A percentile compares a stretch with the other conserved stretches of the same genome.
Conservation (phyloP, 192 early-diverging fungal species). For the Rhizoclosmatium globosum region DNA sequence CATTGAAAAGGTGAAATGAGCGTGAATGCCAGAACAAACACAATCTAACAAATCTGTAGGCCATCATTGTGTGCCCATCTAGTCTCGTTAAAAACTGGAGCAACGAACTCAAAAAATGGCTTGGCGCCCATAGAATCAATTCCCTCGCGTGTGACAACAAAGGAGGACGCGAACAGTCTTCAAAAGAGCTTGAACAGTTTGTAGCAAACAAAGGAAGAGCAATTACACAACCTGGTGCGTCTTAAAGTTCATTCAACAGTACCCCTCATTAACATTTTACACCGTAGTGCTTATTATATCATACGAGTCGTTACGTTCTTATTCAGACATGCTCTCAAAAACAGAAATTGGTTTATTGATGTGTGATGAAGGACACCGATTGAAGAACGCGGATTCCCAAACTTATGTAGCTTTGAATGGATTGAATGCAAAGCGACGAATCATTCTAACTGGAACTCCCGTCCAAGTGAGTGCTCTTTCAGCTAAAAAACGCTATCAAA, state of each 20-base stretch:
- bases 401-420: conserved; percentile 84
- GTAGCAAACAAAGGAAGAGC: conserved; percentile 83
- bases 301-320: conserved; percentile 92
- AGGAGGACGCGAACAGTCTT: conserved; percentile 86
- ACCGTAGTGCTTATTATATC: conserved; percentile 91
- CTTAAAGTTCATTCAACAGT: background rate
- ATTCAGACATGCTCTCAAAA: conserved; percentile 77
- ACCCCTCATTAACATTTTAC: background rate
- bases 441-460: conserved; percentile 97
- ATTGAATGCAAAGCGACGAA: conserved; percentile 87
- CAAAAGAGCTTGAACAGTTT: conserved; percentile 80
- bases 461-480: conserved; percentile 63
- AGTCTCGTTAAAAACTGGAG: conserved; percentile 98
- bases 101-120: conserved; percentile 97
- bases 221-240: conserved; percentile 77
- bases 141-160: conserved; percentile 91
- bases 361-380: conserved; percentile 96
- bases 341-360: conserved; percentile 90
- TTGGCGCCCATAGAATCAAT: conserved; percentile 82
- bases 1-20: conserved; percentile 80
- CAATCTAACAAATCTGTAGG: conserved; percentile 36
- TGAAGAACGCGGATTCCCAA: conserved; percentile 91
- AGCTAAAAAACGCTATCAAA: background rate
- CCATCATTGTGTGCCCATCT: conserved; percentile 94
- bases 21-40: background rate